phyloP scores from a whole-genome alignment of 345 rosid genomes.

The Eucalyptus urophylla region DNA sequence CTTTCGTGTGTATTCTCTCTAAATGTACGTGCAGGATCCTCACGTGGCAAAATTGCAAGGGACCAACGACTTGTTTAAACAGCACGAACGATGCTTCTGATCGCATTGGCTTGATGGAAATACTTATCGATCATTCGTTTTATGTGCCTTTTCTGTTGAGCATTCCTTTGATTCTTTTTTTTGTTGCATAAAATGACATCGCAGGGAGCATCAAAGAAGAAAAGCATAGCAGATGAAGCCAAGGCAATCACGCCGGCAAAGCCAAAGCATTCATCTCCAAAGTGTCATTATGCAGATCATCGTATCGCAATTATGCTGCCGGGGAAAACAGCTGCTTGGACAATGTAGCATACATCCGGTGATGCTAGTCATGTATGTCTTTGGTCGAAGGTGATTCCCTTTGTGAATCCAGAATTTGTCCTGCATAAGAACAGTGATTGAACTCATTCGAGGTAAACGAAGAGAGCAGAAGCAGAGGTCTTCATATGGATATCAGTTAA shows the following conservation, averaged over 20 bases:
- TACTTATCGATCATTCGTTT: background rate
- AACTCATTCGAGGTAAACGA: background rate
- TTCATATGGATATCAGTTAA: background rate
- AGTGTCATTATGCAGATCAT: background rate
- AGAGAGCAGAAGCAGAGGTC: background rate
- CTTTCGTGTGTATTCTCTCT: background rate
- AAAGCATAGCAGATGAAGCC: conserved; percentile 72
- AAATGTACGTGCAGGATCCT: background rate
- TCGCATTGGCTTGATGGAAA: background rate
- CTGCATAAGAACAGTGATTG: background rate
- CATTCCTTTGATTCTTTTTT: background rate
- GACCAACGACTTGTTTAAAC: background rate
- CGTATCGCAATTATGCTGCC: background rate
- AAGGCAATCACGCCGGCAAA: conserved; percentile 29
- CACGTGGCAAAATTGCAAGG: background rate
- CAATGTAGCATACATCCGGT: background rate
- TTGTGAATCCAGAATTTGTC: background rate
- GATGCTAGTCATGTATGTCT: background rate
- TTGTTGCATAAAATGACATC: background rate
- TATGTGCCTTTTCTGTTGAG: background rate
- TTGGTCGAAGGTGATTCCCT: background rate
- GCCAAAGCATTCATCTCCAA: background rate
- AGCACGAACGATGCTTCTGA: background rate
- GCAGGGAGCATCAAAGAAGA: conserved; percentile 86
- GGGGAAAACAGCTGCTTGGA: background rate